Percentiles rank a stretch among this genome's conserved stretches.
Evolutionary conservation across 2,329 filamentous ascomycete species (phyloP).

Genomic region (Fusarium globosum): DNA sequence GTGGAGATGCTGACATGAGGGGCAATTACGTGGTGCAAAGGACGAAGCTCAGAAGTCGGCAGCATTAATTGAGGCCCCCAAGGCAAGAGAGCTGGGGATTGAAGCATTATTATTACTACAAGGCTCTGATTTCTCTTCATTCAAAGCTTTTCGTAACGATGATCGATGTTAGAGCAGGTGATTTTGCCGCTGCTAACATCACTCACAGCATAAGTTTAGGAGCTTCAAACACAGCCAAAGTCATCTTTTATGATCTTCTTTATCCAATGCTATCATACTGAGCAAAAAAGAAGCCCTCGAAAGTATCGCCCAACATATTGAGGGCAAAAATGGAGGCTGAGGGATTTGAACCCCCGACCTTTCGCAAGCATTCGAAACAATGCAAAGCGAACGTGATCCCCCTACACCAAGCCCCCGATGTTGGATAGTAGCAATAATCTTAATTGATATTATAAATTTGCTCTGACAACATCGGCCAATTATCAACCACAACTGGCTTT

Average conservation of each 20-base stretch:
- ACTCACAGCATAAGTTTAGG: not conserved
- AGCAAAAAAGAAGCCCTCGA: not conserved
- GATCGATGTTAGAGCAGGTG: not conserved
- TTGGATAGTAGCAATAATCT: fast-evolving
- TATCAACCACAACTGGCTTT: too few species aligned
- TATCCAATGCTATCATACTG: not conserved
- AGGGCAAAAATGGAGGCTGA: constrained; percentile 41
- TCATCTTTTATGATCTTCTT: not conserved
- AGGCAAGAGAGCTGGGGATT: not conserved
- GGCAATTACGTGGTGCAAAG: not conserved
- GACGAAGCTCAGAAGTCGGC: not conserved
- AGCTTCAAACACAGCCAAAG: not conserved
- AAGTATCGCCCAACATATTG: too few species aligned
- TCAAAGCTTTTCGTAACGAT: not conserved
- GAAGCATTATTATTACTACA: not conserved
- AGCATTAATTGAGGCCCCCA: not conserved
- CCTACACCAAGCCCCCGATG: constrained; percentile 46
- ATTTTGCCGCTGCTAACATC: too few species aligned
- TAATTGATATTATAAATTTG: fast-evolving
- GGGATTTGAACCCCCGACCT: constrained; percentile 49
- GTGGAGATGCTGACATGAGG: not conserved
- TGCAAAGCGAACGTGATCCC: constrained; percentile 47
- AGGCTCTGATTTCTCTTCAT: not conserved
- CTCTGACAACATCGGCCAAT: fast-evolving
- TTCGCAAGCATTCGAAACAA: constrained; percentile 32